Percentiles rank a stretch among this genome's conserved stretches.
Conservation (phyloP, 129 eudicot species). For the Chrysanthemum makinoi region DNA sequence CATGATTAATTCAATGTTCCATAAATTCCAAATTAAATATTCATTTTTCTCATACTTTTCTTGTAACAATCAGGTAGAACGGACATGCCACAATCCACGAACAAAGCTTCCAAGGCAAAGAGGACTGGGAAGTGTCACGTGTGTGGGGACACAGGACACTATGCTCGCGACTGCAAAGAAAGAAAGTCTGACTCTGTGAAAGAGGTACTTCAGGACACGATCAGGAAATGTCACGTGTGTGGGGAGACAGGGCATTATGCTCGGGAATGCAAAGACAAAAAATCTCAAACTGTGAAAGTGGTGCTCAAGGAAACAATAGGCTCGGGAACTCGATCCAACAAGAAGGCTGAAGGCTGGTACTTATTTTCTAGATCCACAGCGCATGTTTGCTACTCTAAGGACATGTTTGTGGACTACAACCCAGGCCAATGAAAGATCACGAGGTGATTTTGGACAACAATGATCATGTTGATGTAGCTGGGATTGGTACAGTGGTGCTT, state of each 20-base stretch:
- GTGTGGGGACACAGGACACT: too few species aligned
- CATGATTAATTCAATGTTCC: too few species aligned
- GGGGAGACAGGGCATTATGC: not conserved
- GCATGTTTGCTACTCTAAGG: conserved; percentile 5
- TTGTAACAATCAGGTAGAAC: too few species aligned
- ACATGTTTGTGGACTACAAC: conserved; percentile 11
- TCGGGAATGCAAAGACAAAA: not conserved
- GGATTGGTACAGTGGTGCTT: conserved; percentile 9
- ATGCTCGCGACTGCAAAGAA: not conserved
- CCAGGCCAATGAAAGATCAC: not conserved
- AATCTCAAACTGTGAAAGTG: not conserved
- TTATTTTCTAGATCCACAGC: not conserved
- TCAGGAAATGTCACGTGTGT: not conserved
- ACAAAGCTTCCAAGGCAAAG: too few species aligned
- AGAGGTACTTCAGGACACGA: not conserved
- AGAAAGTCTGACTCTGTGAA: not conserved
- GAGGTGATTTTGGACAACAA: not conserved
- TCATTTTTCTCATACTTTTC: too few species aligned
- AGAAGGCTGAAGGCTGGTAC: not conserved
- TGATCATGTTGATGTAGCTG: not conserved
- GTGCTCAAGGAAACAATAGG: not conserved
- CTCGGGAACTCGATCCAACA: not conserved
- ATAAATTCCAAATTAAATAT: too few species aligned
- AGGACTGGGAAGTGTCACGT: too few species aligned
- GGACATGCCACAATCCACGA: too few species aligned